phyloP scores from a whole-genome alignment of 169 alveolate species.

The Plasmodium cynomolgi region DNA sequence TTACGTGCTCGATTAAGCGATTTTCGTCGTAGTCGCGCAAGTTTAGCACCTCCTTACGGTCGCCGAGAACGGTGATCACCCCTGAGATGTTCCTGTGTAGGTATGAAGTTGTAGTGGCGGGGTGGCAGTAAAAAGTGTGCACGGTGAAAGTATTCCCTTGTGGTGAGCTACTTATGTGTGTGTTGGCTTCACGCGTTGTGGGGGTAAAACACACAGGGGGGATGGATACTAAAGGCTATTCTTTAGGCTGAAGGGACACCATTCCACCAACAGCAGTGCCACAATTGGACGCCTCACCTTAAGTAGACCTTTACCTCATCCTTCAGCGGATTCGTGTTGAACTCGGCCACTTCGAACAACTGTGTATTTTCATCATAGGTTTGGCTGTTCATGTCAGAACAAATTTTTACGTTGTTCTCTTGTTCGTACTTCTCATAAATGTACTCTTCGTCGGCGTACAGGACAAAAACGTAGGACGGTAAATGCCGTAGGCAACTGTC shows the following conservation, averaged over 20 bases:
- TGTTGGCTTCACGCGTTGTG: background rate
- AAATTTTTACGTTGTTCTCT: constrained; percentile 15
- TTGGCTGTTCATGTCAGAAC: constrained; percentile 1
- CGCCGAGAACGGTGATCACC: constrained; percentile 20
- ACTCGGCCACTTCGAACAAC: constrained; percentile 20
- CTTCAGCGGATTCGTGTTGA: constrained; percentile 7
- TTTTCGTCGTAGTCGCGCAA: constrained; percentile 28
- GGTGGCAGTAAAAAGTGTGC: background rate
- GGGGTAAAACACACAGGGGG: background rate
- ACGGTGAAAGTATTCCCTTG: background rate
- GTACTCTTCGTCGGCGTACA: constrained; percentile 63
- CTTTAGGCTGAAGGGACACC: background rate
- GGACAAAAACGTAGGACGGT: constrained; percentile 43
- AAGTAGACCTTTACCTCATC: constrained; percentile 40
- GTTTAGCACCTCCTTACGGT: constrained; percentile 24
- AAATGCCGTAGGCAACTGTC: constrained; percentile 40
- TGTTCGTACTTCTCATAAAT: constrained; percentile 50
- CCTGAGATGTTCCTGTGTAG: constrained; percentile 27
- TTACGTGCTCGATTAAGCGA: constrained; percentile 16
- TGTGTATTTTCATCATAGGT: constrained; percentile 9
- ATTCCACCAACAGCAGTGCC: background rate
- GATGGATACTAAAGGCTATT: background rate
- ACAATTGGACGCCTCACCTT: constrained; percentile 22
- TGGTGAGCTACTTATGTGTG: background rate
- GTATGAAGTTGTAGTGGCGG: background rate